Evolutionary conservation across 257 asterid genomes (phyloP), one percentile per base, ranked within the genome.

Genomic region (Rhazya stricta): DNA sequence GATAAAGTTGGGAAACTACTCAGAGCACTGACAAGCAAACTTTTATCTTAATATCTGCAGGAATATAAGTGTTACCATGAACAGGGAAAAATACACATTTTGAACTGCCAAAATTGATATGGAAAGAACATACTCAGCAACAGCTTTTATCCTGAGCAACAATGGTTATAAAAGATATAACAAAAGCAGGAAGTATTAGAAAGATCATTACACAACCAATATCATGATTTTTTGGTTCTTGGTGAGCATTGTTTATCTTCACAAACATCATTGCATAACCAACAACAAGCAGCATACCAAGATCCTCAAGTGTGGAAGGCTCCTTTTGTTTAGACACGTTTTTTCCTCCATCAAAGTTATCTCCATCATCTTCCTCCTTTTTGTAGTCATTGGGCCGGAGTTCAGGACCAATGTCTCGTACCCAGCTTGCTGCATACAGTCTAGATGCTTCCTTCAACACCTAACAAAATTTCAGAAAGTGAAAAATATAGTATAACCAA

Each of bases 361-460:
- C 85, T 62, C 77, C 84, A 39, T 45, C 65, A 71, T 82, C 89
- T 78, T 74, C 74, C 76, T 80, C 79, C 84, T 73, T 89, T 76
- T 81, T 92, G 91, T 92, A 82, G n/a, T 86, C 89, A 79, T 81
- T 73, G 53, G 99, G 99, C 74, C 96, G 87, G 74, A 92, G 95
- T 51, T 92, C 97, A 16, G 97, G 98, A 76, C 97, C 97, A 63
- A 92, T 92, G 72, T 92, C 98, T 83, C 99, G 84, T 29, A 88
- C 93, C 99, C 98, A 92, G 81, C 98, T 92, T 41, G 94, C 97
- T n/a, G 78, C 89, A 77, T 95, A 92, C 10, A 91, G 89, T 74
- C 96, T 84, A 58, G 87, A 86, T 11, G 98, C 96, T 86, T 91
- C 91, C 87, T 92, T 92, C 83, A 95, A 76, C 77, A 91, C 89